Conservation (phyloP, 1,284 basidiomycete species). For the Ustilago xerochloae region DNA sequence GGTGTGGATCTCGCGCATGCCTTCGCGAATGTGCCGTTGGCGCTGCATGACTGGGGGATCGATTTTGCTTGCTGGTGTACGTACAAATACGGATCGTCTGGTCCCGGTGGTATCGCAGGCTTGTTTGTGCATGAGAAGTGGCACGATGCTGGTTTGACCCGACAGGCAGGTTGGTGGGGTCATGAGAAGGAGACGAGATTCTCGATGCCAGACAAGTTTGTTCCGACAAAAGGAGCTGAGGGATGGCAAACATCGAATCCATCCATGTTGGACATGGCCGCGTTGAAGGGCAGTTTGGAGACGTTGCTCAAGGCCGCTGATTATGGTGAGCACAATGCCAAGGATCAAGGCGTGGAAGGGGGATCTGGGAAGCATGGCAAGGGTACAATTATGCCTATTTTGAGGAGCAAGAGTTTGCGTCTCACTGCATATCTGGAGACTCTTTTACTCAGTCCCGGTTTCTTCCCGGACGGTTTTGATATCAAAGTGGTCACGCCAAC, state of each 20-base stretch:
- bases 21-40: slow-evolving; percentile 88
- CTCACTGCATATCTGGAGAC: slow-evolving; percentile 62
- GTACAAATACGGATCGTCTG: slow-evolving; percentile 84
- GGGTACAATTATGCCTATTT: slow-evolving; percentile 59
- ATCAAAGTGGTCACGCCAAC: slow-evolving; percentile 56
- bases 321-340: slow-evolving; percentile 12
- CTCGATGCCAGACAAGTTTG: slow-evolving; percentile 85
- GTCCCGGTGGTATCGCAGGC: slow-evolving; percentile 95
- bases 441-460: slow-evolving; percentile 49
- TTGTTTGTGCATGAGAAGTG: slow-evolving; percentile 86
- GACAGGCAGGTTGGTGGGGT: slow-evolving; percentile 97
- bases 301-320: slow-evolving; percentile 45
- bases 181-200: slow-evolving; percentile 88
- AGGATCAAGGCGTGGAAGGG: slow-evolving; percentile 3
- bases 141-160: slow-evolving; percentile 67
- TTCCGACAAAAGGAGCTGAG: slow-evolving; percentile 86
- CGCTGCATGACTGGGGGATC: slow-evolving; percentile 90
- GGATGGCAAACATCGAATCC: slow-evolving; percentile 97
- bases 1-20: slow-evolving; percentile 98
- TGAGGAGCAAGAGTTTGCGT: slow-evolving; percentile 51
- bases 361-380: slow-evolving; percentile 45
- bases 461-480: slow-evolving; percentile 48
- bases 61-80: slow-evolving; percentile 82
- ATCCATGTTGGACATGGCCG: slow-evolving; percentile 78
- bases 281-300: slow-evolving; percentile 60